Evolutionary conservation across 495 filamentous ascomycete genomes (phyloP).

Genomic region (Geopyxis carbonaria): DNA sequence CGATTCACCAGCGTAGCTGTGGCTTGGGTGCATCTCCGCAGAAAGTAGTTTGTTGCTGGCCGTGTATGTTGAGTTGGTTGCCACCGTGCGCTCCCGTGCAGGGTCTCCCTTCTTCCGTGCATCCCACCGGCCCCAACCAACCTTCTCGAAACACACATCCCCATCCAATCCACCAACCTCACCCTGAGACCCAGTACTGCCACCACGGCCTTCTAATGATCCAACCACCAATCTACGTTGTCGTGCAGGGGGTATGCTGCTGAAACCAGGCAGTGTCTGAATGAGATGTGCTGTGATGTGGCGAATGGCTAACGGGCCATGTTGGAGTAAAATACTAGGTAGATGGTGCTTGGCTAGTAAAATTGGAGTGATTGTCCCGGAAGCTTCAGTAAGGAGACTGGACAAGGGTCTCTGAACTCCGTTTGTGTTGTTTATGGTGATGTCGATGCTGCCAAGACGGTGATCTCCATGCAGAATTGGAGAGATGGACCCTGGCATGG

Average conservation of each 20-base stretch:
- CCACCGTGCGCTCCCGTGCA: conserved; percentile 30
- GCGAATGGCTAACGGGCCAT: conserved; percentile 85
- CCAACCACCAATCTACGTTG: conserved; percentile 46
- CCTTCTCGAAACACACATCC: conserved; percentile 84
- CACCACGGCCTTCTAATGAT: conserved; percentile 22
- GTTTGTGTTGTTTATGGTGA: neutral
- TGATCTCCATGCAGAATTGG: conserved; percentile 1
- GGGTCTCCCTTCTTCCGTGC: conserved; percentile 56
- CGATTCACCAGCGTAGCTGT: conserved; percentile 50
- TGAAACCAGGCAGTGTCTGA: conserved; percentile 82
- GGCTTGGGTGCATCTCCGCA: neutral
- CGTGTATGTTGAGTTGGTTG: conserved; percentile 12
- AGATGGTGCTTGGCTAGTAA: conserved; percentile 86
- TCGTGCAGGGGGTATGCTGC: conserved; percentile 76
- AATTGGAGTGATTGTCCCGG: conserved; percentile 65
- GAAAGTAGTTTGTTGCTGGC: conserved; percentile 2
- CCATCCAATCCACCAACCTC: conserved; percentile 45
- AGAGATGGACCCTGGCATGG: neutral
- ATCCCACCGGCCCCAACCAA: conserved; percentile 95
- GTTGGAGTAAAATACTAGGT: conserved; percentile 70
- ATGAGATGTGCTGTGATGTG: conserved; percentile 88
- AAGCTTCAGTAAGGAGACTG: conserved; percentile 39
- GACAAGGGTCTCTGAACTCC: neutral
- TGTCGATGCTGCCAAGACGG: conserved; percentile 1
- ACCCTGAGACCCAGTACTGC: conserved; percentile 22